A percentile compares a stretch with the other conserved stretches of the same genome.
Conservation (phyloP, 2,329 filamentous ascomycete species). For the Acephala macrosclerotiorum region DNA sequence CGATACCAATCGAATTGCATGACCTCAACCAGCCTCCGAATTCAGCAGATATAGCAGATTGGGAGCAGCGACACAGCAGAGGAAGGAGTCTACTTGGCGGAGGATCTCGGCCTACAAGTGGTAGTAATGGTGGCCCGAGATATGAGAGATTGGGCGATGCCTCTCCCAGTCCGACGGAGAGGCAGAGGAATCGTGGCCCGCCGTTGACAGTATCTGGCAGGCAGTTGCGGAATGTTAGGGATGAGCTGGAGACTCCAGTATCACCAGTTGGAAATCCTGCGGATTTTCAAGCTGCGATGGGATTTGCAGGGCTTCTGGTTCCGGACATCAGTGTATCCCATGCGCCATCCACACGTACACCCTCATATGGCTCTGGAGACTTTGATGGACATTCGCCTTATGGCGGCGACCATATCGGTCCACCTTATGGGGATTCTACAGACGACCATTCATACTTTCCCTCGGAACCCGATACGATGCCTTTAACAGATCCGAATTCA, state of each 20-base stretch:
- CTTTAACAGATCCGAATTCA: slow-evolving; percentile 63
- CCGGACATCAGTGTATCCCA: slow-evolving; percentile 43
- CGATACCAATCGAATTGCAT: slow-evolving; percentile 70
- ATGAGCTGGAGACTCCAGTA: slow-evolving; percentile 34
- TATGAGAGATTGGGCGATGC: slow-evolving; percentile 43
- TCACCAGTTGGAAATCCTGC: slow-evolving; percentile 42
- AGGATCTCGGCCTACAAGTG: slow-evolving; percentile 38
- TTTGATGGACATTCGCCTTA: slow-evolving; percentile 39
- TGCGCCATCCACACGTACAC: slow-evolving; percentile 30
- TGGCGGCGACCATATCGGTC: slow-evolving; percentile 26
- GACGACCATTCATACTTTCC: slow-evolving; percentile 45
- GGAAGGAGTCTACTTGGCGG: slow-evolving; percentile 43
- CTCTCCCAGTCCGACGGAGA: slow-evolving; percentile 39
- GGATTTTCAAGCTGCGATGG: slow-evolving; percentile 44
- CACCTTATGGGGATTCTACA: slow-evolving; percentile 8
- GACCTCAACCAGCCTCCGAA: slow-evolving; percentile 56
- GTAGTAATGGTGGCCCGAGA: slow-evolving; percentile 37
- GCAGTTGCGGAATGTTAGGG: slow-evolving; percentile 25
- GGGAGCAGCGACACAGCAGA: slow-evolving; percentile 37
- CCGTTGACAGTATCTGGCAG: slow-evolving; percentile 24
- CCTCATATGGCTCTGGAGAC: slow-evolving; percentile 38
- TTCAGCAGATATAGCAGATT: slow-evolving; percentile 38
- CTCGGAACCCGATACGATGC: slow-evolving; percentile 62
- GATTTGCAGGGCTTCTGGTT: slow-evolving; percentile 45
- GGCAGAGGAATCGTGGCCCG: slow-evolving; percentile 25